phyloP scores from a whole-genome alignment of 768 basidiomycete genomes.

The Coprinopsis marcescibilis region DNA sequence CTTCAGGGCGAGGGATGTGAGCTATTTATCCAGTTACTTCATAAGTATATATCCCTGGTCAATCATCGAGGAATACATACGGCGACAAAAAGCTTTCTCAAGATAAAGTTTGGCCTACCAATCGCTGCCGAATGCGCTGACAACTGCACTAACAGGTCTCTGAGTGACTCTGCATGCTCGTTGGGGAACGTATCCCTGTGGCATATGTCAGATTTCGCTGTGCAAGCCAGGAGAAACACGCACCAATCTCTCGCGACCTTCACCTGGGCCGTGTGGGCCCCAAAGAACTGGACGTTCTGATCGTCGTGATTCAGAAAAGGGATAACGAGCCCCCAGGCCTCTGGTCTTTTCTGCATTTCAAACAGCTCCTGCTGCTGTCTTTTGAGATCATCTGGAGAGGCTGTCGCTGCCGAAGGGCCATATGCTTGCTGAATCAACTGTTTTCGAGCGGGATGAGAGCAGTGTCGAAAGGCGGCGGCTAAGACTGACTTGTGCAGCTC shows the following conservation, averaged over 20 bases:
- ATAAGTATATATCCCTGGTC: slow-evolving; percentile 5
- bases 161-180: slow-evolving; percentile 51
- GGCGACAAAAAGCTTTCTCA: slow-evolving; percentile 84
- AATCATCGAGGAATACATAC: slow-evolving; percentile 39
- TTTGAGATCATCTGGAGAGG: slow-evolving; percentile 55
- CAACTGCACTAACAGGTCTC: slow-evolving; percentile 63
- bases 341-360: slow-evolving; percentile 67
- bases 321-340: slow-evolving; percentile 81
- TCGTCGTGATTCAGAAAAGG: slow-evolving; percentile 69
- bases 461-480: slow-evolving; percentile 2
- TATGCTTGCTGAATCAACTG: slow-evolving; percentile 72
- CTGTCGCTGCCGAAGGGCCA: slow-evolving; percentile 38
- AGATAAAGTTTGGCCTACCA: slow-evolving; percentile 60
- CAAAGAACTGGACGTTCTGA: slow-evolving; percentile 88
- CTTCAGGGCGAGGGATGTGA: slow-evolving; percentile 67
- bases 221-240: slow-evolving; percentile 19
- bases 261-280: slow-evolving; percentile 89
- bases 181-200: slow-evolving; percentile 69
- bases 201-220: slow-evolving; percentile 8
- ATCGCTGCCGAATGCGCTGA: slow-evolving; percentile 59
- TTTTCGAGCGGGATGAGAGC: slow-evolving; percentile 3
- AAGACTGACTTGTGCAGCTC: slow-evolving; percentile 11
- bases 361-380: slow-evolving; percentile 67
- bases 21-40: slow-evolving; percentile 27
- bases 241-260: slow-evolving; percentile 94